Conservation (phyloP, 2,329 filamentous ascomycete genomes). For the Immersiporthe knoxdaviesiana region DNA sequence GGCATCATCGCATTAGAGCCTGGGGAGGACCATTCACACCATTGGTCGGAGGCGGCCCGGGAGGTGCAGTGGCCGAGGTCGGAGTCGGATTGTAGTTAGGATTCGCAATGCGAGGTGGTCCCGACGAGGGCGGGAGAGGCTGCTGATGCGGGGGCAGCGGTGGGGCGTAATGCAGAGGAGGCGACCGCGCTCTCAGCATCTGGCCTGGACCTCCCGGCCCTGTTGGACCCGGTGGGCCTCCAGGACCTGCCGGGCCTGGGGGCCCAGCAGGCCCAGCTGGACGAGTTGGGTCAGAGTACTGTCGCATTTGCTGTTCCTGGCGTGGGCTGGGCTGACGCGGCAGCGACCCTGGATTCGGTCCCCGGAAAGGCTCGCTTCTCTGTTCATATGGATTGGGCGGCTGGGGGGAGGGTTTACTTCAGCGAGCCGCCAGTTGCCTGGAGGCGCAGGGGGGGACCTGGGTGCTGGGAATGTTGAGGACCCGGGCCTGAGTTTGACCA, state of each 20-base stretch:
- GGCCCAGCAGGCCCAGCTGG: slow-evolving; percentile 36
- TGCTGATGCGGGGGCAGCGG: slow-evolving; percentile 50
- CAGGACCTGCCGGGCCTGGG: slow-evolving; percentile 19
- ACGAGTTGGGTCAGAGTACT: slow-evolving; percentile 70
- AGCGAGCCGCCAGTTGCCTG: slow-evolving; percentile 69
- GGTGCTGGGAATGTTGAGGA: slow-evolving; percentile 51
- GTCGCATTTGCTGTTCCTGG: slow-evolving; percentile 69
- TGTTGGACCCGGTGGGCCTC: slow-evolving; percentile 17
- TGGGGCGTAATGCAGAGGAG: slow-evolving; percentile 59
- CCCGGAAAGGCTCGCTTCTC: slow-evolving; percentile 69
- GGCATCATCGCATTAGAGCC: slow-evolving; percentile 62
- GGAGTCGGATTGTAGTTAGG: slow-evolving; percentile 59
- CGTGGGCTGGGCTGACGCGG: slow-evolving; percentile 74
- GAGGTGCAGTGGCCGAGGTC: slow-evolving; percentile 43
- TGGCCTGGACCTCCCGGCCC: slow-evolving; percentile 38
- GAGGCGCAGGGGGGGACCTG: slow-evolving; percentile 56
- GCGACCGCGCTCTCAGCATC: slow-evolving; percentile 34
- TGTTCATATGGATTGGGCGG: slow-evolving; percentile 82
- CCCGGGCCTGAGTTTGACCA: slow-evolving; percentile 81
- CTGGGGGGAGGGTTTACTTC: slow-evolving; percentile 79
- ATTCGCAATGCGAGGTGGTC: slow-evolving; percentile 60
- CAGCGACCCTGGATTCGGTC: slow-evolving; percentile 63
- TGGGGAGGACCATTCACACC: slow-evolving; percentile 50
- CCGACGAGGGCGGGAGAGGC: slow-evolving; percentile 42
- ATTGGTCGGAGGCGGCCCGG: slow-evolving; percentile 40